These are phyloP conservation scores for Cucumis melo DNA, from an alignment of 306 rosid species.

Conservation along the genomic window DNA sequence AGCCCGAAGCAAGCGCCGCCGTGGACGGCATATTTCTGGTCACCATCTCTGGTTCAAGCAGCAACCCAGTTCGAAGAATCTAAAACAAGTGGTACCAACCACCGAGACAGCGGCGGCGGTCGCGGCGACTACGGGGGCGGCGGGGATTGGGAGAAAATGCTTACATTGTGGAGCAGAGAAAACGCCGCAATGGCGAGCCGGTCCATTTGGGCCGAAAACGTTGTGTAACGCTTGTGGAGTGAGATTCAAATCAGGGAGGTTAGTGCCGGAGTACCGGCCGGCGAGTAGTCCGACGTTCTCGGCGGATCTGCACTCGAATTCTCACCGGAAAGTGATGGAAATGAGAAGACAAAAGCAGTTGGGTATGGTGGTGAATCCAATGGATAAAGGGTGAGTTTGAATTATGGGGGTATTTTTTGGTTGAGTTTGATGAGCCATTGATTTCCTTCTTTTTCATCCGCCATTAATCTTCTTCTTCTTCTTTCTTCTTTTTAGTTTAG, in stretches of 20 bases:
- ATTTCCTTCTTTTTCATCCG: not conserved
- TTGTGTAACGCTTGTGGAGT: constrained; percentile 84
- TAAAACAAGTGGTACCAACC: not conserved
- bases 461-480: not conserved
- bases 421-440: not conserved
- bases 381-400: constrained; percentile 27
- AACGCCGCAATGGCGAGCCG: constrained; percentile 75
- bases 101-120: not conserved
- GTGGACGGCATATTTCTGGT: constrained; percentile 15
- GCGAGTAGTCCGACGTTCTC: constrained; percentile 57
- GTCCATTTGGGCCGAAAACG: constrained; percentile 58
- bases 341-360: constrained; percentile 43
- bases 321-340: constrained; percentile 59
- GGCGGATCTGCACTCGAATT: constrained; percentile 48
- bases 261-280: constrained; percentile 69
- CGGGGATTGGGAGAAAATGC: constrained; percentile 31
- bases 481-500: not conserved
- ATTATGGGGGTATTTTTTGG: not conserved
- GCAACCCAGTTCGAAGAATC: constrained; percentile 7
- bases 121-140: not conserved
- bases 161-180: constrained; percentile 56
- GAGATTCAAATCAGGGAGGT: constrained; percentile 51
- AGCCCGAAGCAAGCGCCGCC: constrained; percentile 44
- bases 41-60: constrained; percentile 23
- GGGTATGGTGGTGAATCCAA: constrained; percentile 21